phyloP scores from a whole-genome alignment of 2,329 filamentous ascomycete genomes.

The Bipolaris bicolor region DNA sequence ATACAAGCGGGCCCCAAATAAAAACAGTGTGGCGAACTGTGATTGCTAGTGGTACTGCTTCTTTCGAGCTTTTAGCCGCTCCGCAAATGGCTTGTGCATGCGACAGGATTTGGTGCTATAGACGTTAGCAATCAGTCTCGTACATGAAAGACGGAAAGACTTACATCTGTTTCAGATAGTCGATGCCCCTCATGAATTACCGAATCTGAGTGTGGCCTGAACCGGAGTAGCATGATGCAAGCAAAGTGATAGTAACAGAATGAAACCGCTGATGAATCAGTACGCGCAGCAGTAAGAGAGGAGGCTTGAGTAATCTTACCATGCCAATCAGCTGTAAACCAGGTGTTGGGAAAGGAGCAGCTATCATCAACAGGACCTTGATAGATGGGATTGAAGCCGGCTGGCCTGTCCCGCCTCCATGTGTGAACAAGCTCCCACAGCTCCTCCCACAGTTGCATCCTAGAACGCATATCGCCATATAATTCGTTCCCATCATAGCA shows the following conservation, averaged over 20 bases:
- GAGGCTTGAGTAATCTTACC: conserved; percentile 19
- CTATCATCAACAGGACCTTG: conserved; percentile 19
- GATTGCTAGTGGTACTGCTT: conserved; percentile 31
- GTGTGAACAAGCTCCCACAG: conserved; percentile 32
- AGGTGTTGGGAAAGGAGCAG: conserved; percentile 32
- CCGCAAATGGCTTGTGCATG: conserved; percentile 39
- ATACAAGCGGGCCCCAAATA: conserved; percentile 36
- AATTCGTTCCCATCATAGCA: conserved; percentile 33
- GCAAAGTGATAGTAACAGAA: conserved; percentile 39
- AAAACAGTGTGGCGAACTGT: conserved; percentile 38
- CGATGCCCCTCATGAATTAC: conserved; percentile 29
- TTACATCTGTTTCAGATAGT: conserved; percentile 31
- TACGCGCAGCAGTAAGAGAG: not conserved
- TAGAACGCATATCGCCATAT: conserved; percentile 17
- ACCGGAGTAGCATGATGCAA: conserved; percentile 38
- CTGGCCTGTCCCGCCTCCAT: conserved; percentile 34
- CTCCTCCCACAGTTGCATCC: conserved; percentile 27
- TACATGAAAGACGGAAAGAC: not conserved
- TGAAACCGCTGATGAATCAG: conserved; percentile 25
- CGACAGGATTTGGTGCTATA: conserved; percentile 28
- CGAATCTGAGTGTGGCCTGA: conserved; percentile 39
- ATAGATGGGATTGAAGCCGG: conserved; percentile 40
- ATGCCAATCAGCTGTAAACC: conserved; percentile 44
- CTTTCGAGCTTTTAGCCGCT: conserved; percentile 33
- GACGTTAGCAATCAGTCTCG: conserved; percentile 4